Base-by-base conservation (phyloP, 2,329 filamentous ascomycete species). In the Bertia moriformis region DNA sequence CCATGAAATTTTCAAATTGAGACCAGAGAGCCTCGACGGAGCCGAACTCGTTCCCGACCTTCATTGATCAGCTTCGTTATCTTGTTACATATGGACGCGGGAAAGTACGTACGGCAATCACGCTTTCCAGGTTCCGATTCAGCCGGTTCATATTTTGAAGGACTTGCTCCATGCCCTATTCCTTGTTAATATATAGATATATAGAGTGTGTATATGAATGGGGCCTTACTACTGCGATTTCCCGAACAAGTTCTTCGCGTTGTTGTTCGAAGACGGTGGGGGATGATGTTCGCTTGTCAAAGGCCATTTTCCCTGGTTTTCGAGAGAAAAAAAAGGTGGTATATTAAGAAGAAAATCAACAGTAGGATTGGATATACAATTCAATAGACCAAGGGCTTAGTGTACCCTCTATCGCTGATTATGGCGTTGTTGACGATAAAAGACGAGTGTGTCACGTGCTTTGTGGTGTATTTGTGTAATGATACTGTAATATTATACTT, bases 21-120 rank as follows among this genome's bases (percentile, higher is more conserved):
- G 84, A 93, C 91, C 91, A 98, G 14, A 98, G 70, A 19, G 86
- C 87, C 59, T 98, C 91, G 33, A 98, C 91, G 3, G 86, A 88
- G n/a, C 83, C 80, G 61, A 98, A 95, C 53, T 98, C 91, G 59
- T 94, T 94, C 27, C 91, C 91, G 39, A 98, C 79, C 78, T 85
- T 40, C 17, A 37, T 15, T n/a, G n/a, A n/a, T n/a, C n/a, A 36
- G 14, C 17, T 39, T 13, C 36, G 13, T 36, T 37, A 10, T 38
- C 37, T 14, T 13, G 33, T 14, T 20, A 37, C 19, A 35, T 18
- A 19, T 24, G 18, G 38, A 19, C 2, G 4, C 29, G 14, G 36
- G 27, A 18, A 36, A 5, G 40, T 13, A 60, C 74, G 37, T 64
- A 89, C 89, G 37, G 86, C 79, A 43, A 93, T 88, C 15, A 96